Evolutionary conservation across 1,139 yeast genomes (phyloP), one percentile per base, ranked within the genome.

Genomic region (Kurtzmaniella quercitrusa): DNA sequence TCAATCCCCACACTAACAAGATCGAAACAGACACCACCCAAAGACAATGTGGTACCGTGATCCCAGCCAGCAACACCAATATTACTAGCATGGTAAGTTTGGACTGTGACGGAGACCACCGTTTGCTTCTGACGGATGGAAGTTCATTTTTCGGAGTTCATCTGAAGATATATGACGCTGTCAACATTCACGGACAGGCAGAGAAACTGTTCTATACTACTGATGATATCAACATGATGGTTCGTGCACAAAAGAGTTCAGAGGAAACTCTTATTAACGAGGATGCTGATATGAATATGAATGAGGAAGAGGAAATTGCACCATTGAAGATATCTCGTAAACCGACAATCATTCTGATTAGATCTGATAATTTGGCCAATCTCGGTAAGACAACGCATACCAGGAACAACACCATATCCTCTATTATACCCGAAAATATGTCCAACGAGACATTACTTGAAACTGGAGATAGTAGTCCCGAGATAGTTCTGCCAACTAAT

Each of bases 41-140:
- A 50, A 64, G 80, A 52, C 82, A 78, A 57, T 78, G 84, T 57
- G 85, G 84, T n/a, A 79, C 84, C 0, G 48, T 70, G 8, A 68
- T 80, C 26, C 82, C 83, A 1, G 83, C 83, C 1, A 76, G 82
- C 33, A 76, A 76, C 52, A 69, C 74, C 30, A 65, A 67, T 37
- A 74, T 80, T 16, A 64, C 75, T 18, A 68, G 66, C 34, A 67
- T 72, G 67, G 60, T 65, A 36, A 54, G 78, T 38, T 47, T 53
- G 20, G 57, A 57, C 20, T 49, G 50, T n/a, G 52, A 55, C 6
- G 54, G 50, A 33, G 70, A 66, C 38, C 53, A 65, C 42, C 69
- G 66, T 50, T 62, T 79, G 2, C 52, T 79, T 26, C 75, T 81
- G 33, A 71, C 80, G 38, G 84, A 80, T 55, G 75, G 77, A 0